These are phyloP conservation scores for Cladosporium sp. DNA, from an alignment of 2,329 filamentous ascomycete genomes.

Conservation along the genomic window DNA sequence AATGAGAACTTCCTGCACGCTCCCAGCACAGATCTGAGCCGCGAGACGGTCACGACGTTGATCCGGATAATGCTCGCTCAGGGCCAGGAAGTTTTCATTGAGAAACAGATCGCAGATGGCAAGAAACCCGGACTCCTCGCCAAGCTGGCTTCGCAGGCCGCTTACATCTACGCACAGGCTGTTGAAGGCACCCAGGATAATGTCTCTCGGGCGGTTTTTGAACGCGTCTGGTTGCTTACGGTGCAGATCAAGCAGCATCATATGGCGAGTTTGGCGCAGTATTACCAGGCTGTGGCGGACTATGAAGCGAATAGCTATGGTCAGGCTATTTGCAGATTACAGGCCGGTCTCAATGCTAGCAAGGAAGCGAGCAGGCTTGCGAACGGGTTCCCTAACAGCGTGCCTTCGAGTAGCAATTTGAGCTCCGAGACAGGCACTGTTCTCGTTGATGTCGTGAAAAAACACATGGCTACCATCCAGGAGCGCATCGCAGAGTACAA, in stretches of 20 bases:
- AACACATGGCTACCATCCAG: constrained; percentile 74
- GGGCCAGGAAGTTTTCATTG: constrained; percentile 93
- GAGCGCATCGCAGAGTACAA: constrained; percentile 70
- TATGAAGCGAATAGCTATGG: constrained; percentile 86
- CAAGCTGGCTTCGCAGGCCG: constrained; percentile 87
- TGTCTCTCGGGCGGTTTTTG: constrained; percentile 83
- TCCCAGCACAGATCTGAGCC: constrained; percentile 89
- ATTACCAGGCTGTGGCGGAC: constrained; percentile 88
- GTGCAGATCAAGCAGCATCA: constrained; percentile 78
- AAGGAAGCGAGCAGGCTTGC: constrained; percentile 74
- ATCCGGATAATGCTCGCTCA: constrained; percentile 93
- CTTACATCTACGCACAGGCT: constrained; percentile 80
- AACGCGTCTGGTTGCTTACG: constrained; percentile 86
- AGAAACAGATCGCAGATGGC: constrained; percentile 87
- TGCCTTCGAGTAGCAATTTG: constrained; percentile 77
- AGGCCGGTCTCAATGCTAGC: constrained; percentile 71
- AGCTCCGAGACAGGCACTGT: constrained; percentile 69
- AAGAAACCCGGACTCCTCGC: constrained; percentile 91
- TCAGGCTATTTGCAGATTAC: constrained; percentile 74
- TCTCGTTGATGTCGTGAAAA: constrained; percentile 75
- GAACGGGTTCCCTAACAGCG: constrained; percentile 72
- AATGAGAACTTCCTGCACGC: constrained; percentile 99
- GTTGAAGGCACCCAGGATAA: constrained; percentile 90
- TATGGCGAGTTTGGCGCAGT: constrained; percentile 81
- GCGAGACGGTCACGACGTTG: constrained; percentile 91